Evolutionary conservation across 1,139 yeast genomes (phyloP).

Genomic region (Taphrina confusa): DNA sequence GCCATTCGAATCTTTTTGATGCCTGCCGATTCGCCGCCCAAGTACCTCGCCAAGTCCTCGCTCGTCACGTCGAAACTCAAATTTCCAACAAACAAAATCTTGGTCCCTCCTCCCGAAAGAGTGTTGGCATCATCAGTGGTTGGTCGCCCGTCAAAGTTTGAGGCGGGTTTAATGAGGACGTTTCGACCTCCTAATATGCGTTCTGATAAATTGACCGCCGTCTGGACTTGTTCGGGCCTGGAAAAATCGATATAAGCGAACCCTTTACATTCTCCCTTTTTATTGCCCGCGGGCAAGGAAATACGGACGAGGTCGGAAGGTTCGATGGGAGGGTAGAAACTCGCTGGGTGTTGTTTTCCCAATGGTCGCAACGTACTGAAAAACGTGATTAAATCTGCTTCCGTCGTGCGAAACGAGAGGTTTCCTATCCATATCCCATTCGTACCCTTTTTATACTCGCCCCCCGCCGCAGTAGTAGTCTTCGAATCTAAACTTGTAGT

Average conservation of each 20-base stretch:
- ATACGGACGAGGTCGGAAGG: constrained; percentile 49
- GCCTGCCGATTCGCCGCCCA: constrained; percentile 43
- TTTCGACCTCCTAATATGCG: constrained; percentile 76
- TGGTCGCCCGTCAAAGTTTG: constrained; percentile 87
- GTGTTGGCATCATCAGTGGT: constrained; percentile 48
- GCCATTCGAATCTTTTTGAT: constrained; percentile 77
- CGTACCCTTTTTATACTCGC: constrained; percentile 47
- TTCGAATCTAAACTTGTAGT: constrained; percentile 55
- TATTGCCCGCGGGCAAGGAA: constrained; percentile 49
- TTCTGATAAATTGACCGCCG: constrained; percentile 71
- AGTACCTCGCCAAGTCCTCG: constrained; percentile 73
- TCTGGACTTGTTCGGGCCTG: constrained; percentile 61
- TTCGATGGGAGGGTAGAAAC: constrained; percentile 46
- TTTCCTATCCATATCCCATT: constrained; percentile 94
- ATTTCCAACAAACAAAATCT: constrained; percentile 90
- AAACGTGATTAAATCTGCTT: constrained; percentile 70
- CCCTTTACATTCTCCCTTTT: constrained; percentile 55
- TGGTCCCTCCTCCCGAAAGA: constrained; percentile 63
- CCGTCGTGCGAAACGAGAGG: constrained; percentile 77
- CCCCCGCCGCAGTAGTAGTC: constrained; percentile 56
- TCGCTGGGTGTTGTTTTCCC: constrained; percentile 41
- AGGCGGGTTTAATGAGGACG: constrained; percentile 76
- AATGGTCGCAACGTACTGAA: constrained; percentile 50
- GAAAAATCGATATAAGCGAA: constrained; percentile 88
- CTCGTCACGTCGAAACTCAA: constrained; percentile 90